Evolutionary conservation across 169 alveolate genomes (phyloP), one percentile per base, ranked within the genome.

Genomic region (Plasmodium malariae): DNA sequence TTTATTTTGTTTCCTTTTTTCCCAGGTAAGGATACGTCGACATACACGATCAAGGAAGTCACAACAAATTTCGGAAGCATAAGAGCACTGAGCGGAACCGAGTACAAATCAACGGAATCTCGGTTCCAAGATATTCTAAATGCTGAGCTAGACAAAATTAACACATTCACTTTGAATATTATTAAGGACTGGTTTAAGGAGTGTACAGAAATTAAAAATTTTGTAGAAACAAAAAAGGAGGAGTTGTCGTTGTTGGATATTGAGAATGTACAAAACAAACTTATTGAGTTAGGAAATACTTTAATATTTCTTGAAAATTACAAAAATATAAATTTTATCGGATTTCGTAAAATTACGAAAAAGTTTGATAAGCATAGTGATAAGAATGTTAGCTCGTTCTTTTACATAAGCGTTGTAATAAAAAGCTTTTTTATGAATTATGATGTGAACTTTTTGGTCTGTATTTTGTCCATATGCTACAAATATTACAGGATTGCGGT

Each of bases 311-410:
- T 94, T 7, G 94, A 93, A 26, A 88, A 92, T 11, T 94, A 87
- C 57, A 89, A 68, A 26, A 83, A 92, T 21, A 40, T 93, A 7
- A 94, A 94, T 32, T 94, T 91, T 69, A 94, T 93, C 0, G 97
- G 95, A 0, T 94, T 94, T 57, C 74, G 94, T n/a, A 94, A 94
- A 69, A 94, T 94, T 26, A 92, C 97, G 9, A 94, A 93, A 72
- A 94, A 94, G 34, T 94, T 89, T 59, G 96, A 94, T 67, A 94
- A 94, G 40, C 93, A 91, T 63, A 93, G 92, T 80, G 68, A 89
- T 9, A 83, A 94, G 65, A 43, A 87, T 3, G 88, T 95, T 30
- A 88, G 93, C n/a, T 87, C 95, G 2, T 92, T 91, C 65, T 92
- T 93, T 43, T 90, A 92, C 55, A 90, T 92, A 51, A 80, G 67